These are phyloP conservation scores for Kodamaea kaohsiungensis DNA, from an alignment of 805 yeast genomes.

Conservation along the genomic window DNA sequence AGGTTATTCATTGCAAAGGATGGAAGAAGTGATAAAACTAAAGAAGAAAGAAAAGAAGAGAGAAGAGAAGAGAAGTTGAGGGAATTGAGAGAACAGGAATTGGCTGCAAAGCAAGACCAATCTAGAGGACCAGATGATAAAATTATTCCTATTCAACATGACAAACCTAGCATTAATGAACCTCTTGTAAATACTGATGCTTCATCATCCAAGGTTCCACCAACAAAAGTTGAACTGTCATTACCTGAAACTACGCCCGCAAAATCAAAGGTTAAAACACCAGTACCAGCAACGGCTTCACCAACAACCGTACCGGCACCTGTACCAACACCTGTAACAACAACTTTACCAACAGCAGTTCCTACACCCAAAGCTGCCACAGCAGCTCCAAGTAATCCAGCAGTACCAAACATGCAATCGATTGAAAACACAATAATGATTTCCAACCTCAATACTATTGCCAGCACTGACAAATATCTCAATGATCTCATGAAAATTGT, in stretches of 20 bases:
- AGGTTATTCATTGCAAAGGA: conserved; percentile 84
- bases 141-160: neutral
- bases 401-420: conserved; percentile 41
- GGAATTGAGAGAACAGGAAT: conserved; percentile 3
- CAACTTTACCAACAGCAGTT: neutral
- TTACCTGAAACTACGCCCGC: neutral
- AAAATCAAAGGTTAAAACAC: neutral
- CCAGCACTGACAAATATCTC: conserved; percentile 67
- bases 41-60: conserved; percentile 11
- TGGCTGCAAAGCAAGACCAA: conserved; percentile 7
- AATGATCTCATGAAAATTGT: conserved; percentile 79
- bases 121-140: conserved; percentile 32
- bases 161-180: neutral
- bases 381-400: conserved; percentile 13
- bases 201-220: neutral
- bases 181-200: neutral
- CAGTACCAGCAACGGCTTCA: neutral
- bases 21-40: conserved; percentile 49
- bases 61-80: conserved; percentile 12
- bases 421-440: conserved; percentile 80
- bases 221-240: neutral
- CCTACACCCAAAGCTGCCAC: conserved; percentile 16
- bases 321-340: neutral
- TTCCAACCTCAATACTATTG: conserved; percentile 79
- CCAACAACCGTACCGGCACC: conserved; percentile 3